Conservation (phyloP, 345 rosid species). For the Balakata baccata region DNA sequence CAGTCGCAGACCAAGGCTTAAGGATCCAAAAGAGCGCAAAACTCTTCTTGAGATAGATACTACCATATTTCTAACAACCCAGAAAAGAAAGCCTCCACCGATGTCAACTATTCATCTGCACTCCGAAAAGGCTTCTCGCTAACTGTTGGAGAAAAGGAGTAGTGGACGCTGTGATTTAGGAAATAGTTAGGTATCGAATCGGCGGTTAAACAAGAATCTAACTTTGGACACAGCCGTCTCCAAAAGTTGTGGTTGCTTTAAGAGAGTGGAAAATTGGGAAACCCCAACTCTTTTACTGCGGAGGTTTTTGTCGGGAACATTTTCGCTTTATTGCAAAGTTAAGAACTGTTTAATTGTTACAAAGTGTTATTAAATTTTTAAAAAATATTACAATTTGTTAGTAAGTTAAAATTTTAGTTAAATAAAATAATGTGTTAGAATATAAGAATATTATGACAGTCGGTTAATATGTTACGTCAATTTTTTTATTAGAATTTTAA, state of each 20-base stretch:
- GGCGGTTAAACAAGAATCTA: background rate
- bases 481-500: no score
- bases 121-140: background rate
- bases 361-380: no score
- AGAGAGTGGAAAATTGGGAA: background rate
- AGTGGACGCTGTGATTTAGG: background rate
- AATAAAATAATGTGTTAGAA: no score
- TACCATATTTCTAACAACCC: constrained; percentile 35
- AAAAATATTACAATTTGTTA: no score
- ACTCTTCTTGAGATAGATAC: constrained; percentile 38
- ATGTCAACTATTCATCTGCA: constrained; percentile 5
- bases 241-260: background rate
- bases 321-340: no score
- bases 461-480: no score
- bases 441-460: no score
- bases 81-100: background rate
- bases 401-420: no score
- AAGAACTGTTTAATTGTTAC: no score
- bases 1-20: constrained; percentile 21
- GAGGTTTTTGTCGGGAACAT: background rate
- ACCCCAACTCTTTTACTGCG: background rate
- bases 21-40: constrained; percentile 34
- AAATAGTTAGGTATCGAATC: background rate
- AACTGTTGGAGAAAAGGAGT: background rate
- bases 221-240: background rate